phyloP scores from a whole-genome alignment of 495 filamentous ascomycete genomes.

The Lepidopterella palustris region DNA sequence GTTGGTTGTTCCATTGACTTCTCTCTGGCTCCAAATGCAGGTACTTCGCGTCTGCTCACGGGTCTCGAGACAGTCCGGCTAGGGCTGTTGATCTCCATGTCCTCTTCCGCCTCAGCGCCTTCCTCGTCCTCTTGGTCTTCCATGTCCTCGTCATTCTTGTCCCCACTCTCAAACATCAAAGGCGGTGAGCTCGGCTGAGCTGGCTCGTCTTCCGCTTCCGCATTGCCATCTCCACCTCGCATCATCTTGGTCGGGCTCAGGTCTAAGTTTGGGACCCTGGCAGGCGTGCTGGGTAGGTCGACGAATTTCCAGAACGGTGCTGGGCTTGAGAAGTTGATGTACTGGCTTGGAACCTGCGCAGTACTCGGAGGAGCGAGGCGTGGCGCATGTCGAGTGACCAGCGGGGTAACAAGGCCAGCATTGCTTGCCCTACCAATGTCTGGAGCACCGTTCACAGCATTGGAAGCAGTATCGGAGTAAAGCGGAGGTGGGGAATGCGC shows the following conservation, averaged over 20 bases:
- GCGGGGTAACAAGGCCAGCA: conserved; percentile 64
- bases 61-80: conserved; percentile 28
- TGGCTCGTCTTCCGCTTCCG: conserved; percentile 13
- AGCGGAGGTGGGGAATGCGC: conserved; percentile 24
- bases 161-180: conserved; percentile 8
- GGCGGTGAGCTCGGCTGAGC: conserved; percentile 27
- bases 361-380: conserved; percentile 83
- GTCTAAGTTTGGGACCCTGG: conserved; percentile 50
- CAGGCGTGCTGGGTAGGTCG: conserved; percentile 70
- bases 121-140: conserved; percentile 8
- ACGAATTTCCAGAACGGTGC: conserved; percentile 96
- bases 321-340: conserved; percentile 89
- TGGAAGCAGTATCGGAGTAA: conserved; percentile 28
- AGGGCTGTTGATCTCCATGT: conserved; percentile 21
- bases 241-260: conserved; percentile 47
- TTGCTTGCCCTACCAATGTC: conserved; percentile 25
- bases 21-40: neutral
- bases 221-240: conserved; percentile 12
- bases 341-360: conserved; percentile 81
- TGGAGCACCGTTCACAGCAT: conserved; percentile 24
- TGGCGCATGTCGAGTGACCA: conserved; percentile 75
- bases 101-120: conserved; percentile 21
- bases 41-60: conserved; percentile 18
- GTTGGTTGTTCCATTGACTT: conserved; percentile 10
- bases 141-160: conserved; percentile 5